Base-by-base conservation (phyloP, 345 rosid species). In the Lumnitzera racemosa region DNA sequence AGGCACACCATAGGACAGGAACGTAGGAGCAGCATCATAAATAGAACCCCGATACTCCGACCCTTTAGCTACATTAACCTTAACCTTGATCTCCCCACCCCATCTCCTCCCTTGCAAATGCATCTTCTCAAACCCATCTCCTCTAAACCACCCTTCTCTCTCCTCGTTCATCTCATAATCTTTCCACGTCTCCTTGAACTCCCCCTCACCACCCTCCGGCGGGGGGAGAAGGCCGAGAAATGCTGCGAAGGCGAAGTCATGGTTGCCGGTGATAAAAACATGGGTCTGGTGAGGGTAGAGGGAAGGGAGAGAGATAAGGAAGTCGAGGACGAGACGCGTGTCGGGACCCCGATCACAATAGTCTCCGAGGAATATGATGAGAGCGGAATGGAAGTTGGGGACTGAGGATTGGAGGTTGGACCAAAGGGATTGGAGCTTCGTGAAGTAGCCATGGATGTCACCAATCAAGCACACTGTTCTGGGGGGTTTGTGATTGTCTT, bases 281-380 rank as follows among this genome's bases (percentile, higher is more conserved):
- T 85, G 90, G 24, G 67, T 79, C 62, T 90, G 95, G 16, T 64
- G 56, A 2, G 92, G 92, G 62, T 80, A 77, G 25, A 50, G 67
- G 15, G 71, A 55, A 29, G 83, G 87, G 3, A 90, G 56, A 12
- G 78, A 72, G 67, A 79, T 56, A 49, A 87, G 71, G 70, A 87
- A 85, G 57, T 90, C 85, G 9, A 91, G 64, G 67, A 86, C 96
- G 63, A 67, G 58, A 46, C 64, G 81, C 14, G 91, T 82, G 25
- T 81, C 72, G 12, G 91, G 88, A 56, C 96, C 98, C 6, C 96
- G 86, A 61, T 91, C 98, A 61, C 98, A 91, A 74, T 88, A 88
- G 62, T 91, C 98, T 36, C 98, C 98, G 52, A 90, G 75, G 76
- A 90, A 90, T 61, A 90, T 84, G 61, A 89, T 65, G 51, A 78